Base-by-base conservation (phyloP, 228 moss, liverwort and hornwort species). In the Sphagnum fallax region DNA sequence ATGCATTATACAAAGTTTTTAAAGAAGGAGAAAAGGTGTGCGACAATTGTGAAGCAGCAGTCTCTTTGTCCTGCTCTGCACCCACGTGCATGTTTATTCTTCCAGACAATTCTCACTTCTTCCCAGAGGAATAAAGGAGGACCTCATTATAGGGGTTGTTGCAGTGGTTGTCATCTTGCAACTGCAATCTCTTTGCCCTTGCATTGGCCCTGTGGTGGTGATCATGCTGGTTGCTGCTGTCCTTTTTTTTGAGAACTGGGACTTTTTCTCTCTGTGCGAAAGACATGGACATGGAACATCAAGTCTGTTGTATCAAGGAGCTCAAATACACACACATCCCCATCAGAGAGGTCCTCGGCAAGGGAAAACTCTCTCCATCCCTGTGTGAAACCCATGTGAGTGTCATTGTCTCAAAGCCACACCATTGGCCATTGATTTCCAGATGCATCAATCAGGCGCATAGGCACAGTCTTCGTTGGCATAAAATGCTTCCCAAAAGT, bases 351-450 rank as follows among this genome's bases (percentile, higher is more conserved):
- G 52, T 55, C 59, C 62, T 78, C 72, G 65, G 78, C 78, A 14
- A 82, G 67, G 68, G 75, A 76, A 66, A 73, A 82, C 49, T 78
- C 82, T 69, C 82, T 73, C 82, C 82, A 82, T 48, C 82, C 82
- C 52, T 78, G 73, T 6, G 82, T 82, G 68, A 82, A 75, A 8
- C 82, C 82, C 82, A 82, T 82, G 71, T 82, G 82, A 9, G 78
- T 82, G 73, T 82, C 82, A 51, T 82, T 82, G 68, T 82, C 82
- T 52, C 82, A 78, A 10, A 82, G 73, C 82, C 78, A 82, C 66
- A 78, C 75, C 82, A 82, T 82, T 6, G 82, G 78, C 82, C 82
- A 82, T 62, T 65, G 70, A 52, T 78, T 71, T 9, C 82, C 82
- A 47, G 73, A 70, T n/a, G 67, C 66, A 62, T 82, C 82, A 12